Conservation (phyloP, 1,284 basidiomycete species). For the Sporisorium graminicola region DNA sequence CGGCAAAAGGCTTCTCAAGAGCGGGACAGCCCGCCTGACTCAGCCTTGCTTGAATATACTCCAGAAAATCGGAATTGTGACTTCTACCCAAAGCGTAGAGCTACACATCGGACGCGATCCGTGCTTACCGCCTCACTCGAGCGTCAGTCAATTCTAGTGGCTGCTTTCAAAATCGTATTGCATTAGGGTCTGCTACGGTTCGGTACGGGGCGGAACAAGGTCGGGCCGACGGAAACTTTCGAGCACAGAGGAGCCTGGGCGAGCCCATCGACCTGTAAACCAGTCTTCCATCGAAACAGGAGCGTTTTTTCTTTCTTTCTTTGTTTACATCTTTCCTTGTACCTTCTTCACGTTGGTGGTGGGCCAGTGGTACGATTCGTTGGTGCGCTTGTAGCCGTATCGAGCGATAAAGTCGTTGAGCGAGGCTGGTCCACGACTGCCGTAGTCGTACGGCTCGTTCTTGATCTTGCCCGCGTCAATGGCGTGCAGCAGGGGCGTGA, state of each 20-base stretch:
- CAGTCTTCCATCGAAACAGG: not conserved
- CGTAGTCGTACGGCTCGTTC: slow-evolving; percentile 64
- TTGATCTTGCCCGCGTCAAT: slow-evolving; percentile 67
- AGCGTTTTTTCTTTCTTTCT: slow-evolving; percentile 41
- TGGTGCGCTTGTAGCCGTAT: slow-evolving; percentile 61
- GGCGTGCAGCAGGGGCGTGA: slow-evolving; percentile 68
- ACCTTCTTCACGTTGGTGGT: slow-evolving; percentile 63
- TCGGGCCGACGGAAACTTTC: not conserved
- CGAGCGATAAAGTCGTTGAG: slow-evolving; percentile 63
- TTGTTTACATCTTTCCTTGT: slow-evolving; percentile 52
- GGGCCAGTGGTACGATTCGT: slow-evolving; percentile 63
- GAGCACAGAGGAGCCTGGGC: not conserved
- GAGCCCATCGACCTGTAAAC: not conserved
- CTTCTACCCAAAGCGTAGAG: not conserved
- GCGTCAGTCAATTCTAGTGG: not conserved
- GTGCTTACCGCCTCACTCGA: not conserved
- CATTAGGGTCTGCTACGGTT: not conserved
- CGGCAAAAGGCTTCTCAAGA: not conserved
- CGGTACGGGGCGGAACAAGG: not conserved
- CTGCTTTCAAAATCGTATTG: not conserved
- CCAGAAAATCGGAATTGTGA: not conserved
- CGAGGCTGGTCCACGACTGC: slow-evolving; percentile 61
- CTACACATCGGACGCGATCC: not conserved
- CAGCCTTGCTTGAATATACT: not conserved
- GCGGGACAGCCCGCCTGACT: slow-evolving; percentile 11